These are phyloP conservation scores for Nakaseomyces uthaithaninus DNA, from an alignment of 1,139 yeast species.

Conservation along the genomic window DNA sequence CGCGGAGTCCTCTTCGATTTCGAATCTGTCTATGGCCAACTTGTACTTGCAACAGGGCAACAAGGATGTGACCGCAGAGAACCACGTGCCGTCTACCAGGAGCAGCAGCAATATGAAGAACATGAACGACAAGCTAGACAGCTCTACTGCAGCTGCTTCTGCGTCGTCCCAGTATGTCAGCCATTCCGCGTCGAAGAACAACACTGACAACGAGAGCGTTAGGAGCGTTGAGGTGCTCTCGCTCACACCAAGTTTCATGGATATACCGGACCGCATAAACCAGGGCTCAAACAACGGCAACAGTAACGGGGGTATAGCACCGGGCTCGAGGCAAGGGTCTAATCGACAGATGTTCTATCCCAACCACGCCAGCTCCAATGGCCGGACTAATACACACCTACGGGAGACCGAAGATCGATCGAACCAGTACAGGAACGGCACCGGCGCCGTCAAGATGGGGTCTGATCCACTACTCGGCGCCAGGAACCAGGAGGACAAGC, in stretches of 20 bases:
- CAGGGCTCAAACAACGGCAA: not conserved
- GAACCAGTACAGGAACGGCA: not conserved
- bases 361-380: too few relatives aligned
- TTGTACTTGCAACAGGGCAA: slow-evolving; percentile 17
- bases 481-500: not conserved
- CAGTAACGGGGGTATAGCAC: not conserved
- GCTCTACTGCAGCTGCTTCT: not conserved
- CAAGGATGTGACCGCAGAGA: slow-evolving; percentile 6
- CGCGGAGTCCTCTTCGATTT: slow-evolving; percentile 24
- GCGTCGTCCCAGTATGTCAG: slow-evolving; percentile 7
- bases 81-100: slow-evolving; percentile 5
- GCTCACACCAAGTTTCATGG: slow-evolving; percentile 35
- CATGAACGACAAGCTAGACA: slow-evolving; percentile 1
- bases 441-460: not conserved
- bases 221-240: slow-evolving; percentile 35
- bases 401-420: slow-evolving; percentile 2
- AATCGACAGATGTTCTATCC: too few relatives aligned
- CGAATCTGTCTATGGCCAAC: slow-evolving; percentile 20
- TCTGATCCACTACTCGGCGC: not conserved
- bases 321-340: not conserved
- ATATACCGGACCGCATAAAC: slow-evolving; percentile 25
- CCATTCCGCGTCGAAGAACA: slow-evolving; percentile 11
- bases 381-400: not conserved
- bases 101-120: slow-evolving; percentile 7
- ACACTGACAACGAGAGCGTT: slow-evolving; percentile 20